Evolutionary conservation across 257 asterid species (phyloP).

Genomic region (Avicennia marina): DNA sequence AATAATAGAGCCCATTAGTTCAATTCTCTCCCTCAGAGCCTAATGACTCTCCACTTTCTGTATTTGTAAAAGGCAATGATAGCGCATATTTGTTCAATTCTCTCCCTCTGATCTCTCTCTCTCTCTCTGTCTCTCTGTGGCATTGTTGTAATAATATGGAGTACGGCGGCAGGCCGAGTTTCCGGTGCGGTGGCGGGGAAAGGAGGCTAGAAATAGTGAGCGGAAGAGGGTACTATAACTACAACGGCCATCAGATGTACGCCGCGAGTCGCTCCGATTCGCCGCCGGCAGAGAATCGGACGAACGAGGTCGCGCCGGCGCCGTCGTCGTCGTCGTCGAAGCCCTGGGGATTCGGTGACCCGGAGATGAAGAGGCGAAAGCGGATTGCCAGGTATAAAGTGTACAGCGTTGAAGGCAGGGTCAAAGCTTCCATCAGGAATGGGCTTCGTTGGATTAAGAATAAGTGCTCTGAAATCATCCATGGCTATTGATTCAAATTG

Average conservation of each 20-base stretch:
- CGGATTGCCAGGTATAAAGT: slow-evolving; percentile 73
- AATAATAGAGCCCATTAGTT: too few relatives aligned
- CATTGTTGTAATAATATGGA: too few relatives aligned
- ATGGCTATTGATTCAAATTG: slow-evolving; percentile 52
- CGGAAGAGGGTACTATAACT: neutral
- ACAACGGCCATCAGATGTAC: slow-evolving; percentile 7
- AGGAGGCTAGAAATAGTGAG: slow-evolving; percentile 2
- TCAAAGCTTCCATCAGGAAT: slow-evolving; percentile 60
- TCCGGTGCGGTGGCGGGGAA: neutral
- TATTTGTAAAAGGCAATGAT: too few relatives aligned
- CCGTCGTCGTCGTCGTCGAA: too few relatives aligned
- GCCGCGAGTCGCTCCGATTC: slow-evolving; percentile 23
- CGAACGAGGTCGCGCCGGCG: slow-evolving; percentile 22
- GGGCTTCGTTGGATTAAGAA: slow-evolving; percentile 70
- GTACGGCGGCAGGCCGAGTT: neutral
- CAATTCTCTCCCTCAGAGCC: too few relatives aligned
- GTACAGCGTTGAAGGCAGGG: slow-evolving; percentile 67
- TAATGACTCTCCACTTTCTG: too few relatives aligned
- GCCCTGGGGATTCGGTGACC: slow-evolving; percentile 67
- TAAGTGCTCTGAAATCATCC: slow-evolving; percentile 70
- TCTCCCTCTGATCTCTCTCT: too few relatives aligned
- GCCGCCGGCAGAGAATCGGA: slow-evolving; percentile 2
- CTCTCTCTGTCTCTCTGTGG: too few relatives aligned
- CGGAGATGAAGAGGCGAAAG: slow-evolving; percentile 68
- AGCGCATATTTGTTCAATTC: too few relatives aligned